A percentile compares a stretch with the other conserved stretches of the same genome.
phyloP scores from a whole-genome alignment of 305 asterid genomes.

The Caryopteris hybrid region DNA sequence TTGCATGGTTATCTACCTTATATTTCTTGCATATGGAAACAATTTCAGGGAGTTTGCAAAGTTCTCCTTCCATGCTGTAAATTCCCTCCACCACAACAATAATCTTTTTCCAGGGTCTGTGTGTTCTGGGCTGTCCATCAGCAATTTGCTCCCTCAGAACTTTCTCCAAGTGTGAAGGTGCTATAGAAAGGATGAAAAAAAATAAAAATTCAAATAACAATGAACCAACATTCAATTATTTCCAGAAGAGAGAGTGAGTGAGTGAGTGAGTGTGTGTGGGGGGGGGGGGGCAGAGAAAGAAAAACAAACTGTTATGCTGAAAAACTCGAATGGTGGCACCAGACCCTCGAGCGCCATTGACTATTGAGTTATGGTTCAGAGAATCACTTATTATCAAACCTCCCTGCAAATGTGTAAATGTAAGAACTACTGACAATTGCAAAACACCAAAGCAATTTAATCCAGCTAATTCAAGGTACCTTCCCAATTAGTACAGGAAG shows the following conservation, averaged over 20 bases:
- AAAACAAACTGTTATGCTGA: constrained; percentile 86
- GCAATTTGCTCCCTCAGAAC: constrained; percentile 91
- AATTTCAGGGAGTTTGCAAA: constrained; percentile 95
- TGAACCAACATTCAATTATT: neutral
- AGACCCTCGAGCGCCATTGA: constrained; percentile 98
- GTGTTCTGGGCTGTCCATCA: constrained; percentile 97
- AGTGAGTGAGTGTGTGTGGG: too few relatives aligned
- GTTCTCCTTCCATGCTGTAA: constrained; percentile 99
- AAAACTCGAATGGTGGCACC: constrained; percentile 95
- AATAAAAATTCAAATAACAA: constrained; percentile 1
- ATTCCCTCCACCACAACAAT: constrained; percentile 98
- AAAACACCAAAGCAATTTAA: neutral
- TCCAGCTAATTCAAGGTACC: constrained; percentile 37
- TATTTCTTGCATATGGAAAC: too few relatives aligned
- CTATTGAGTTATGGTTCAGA: constrained; percentile 92
- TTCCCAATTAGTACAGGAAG: constrained; percentile 84
- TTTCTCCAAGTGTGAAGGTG: constrained; percentile 86
- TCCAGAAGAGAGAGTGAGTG: neutral
- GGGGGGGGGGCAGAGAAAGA: neutral
- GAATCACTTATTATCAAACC: constrained; percentile 95
- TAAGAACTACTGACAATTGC: constrained; percentile 14
- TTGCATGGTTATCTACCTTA: constrained; percentile 39
- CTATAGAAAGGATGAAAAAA: constrained; percentile 31
- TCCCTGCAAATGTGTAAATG: constrained; percentile 49
- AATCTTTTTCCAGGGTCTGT: constrained; percentile 97